These are phyloP conservation scores for Aureobasidium mangrovei DNA, from an alignment of 2,329 filamentous ascomycete species.

Conservation along the genomic window DNA sequence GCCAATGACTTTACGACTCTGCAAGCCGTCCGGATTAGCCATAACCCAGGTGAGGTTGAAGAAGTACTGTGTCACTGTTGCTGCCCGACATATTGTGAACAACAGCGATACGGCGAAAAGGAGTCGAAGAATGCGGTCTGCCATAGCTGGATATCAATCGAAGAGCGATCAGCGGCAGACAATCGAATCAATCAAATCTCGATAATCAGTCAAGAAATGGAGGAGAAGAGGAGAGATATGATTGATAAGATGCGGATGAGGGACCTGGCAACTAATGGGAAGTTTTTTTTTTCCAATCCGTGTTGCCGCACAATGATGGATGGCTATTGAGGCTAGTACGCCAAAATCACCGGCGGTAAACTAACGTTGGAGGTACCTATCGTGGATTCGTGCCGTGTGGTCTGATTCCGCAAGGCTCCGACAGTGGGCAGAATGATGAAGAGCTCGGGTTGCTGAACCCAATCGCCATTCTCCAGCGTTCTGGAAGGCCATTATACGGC, in stretches of 20 bases:
- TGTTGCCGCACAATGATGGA: not conserved
- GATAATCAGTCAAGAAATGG: not conserved
- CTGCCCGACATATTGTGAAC: slow-evolving; percentile 21
- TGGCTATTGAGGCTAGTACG: not conserved
- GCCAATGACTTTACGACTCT: slow-evolving; percentile 47
- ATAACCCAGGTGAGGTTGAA: slow-evolving; percentile 48
- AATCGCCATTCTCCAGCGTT: too few species aligned
- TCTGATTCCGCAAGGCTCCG: not conserved
- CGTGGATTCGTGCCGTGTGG: not conserved
- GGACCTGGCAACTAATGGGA: not conserved
- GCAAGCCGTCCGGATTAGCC: slow-evolving; percentile 47
- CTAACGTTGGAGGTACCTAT: not conserved
- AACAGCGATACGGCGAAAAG: slow-evolving; percentile 28
- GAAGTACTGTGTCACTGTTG: slow-evolving; percentile 37
- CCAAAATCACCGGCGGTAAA: not conserved
- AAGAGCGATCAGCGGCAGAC: not conserved
- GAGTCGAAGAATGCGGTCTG: slow-evolving; percentile 36
- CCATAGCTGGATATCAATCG: slow-evolving; percentile 27
- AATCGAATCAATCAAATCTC: not conserved
- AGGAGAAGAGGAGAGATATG: slow-evolving; percentile 13
- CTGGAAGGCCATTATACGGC: too few species aligned
- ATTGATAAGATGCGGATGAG: slow-evolving; percentile 18
- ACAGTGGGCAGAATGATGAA: not conserved
- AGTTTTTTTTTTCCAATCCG: not conserved
- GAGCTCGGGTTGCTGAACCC: not conserved